Percentiles rank a stretch among this genome's conserved stretches.
phyloP scores from a whole-genome alignment of 176 grass and related monocot species.

The Oryza australiensis region DNA sequence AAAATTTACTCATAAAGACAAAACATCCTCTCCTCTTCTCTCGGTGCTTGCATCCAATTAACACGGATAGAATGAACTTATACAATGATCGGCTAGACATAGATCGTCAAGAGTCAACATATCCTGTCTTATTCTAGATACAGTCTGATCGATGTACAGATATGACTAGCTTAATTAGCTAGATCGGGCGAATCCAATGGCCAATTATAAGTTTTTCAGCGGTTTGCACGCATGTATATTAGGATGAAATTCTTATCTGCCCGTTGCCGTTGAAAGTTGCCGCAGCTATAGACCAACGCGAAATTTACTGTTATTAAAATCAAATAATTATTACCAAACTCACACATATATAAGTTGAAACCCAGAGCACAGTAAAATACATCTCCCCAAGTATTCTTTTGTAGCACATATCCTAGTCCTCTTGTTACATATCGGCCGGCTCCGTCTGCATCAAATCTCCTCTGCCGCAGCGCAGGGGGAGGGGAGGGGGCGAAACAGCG shows the following conservation, averaged over 20 bases:
- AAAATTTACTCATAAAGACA: too few species aligned
- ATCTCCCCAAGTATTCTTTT: neutral
- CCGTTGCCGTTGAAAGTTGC: too few species aligned
- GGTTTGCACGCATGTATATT: too few species aligned
- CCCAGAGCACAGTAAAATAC: too few species aligned
- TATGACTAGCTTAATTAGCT: neutral
- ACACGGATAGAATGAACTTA: neutral
- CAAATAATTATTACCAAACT: too few species aligned
- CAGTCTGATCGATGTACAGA: neutral
- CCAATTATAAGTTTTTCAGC: neutral
- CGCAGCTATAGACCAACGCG: too few species aligned
- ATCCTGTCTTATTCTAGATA: slow-evolving; percentile 14
- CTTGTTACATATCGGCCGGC: neutral
- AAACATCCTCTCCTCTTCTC: neutral
- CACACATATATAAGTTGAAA: too few species aligned
- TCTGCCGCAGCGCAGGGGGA: too few species aligned
- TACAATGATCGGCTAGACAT: neutral
- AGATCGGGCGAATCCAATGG: neutral
- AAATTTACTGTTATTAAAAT: too few species aligned
- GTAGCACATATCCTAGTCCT: neutral
- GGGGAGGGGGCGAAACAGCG: too few species aligned
- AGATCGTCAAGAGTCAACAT: neutral
- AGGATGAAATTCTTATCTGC: too few species aligned
- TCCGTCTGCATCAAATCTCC: too few species aligned
- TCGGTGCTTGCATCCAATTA: neutral